Percentiles rank a stretch among this genome's conserved stretches.
phyloP scores from a whole-genome alignment of 2,329 filamentous ascomycete genomes.

The Verticillium klebahnii region DNA sequence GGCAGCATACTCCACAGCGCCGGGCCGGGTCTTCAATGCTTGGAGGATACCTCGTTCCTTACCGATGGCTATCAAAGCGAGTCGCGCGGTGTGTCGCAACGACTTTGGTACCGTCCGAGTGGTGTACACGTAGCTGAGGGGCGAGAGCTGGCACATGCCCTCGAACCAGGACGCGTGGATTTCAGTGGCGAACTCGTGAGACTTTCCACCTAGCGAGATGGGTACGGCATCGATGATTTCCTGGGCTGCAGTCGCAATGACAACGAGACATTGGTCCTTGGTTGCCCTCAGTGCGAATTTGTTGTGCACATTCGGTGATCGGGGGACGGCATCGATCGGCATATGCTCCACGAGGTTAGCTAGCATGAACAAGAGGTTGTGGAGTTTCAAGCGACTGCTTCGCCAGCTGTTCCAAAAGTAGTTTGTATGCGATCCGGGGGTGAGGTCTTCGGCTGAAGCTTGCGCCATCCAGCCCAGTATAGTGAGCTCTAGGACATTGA shows the following conservation, averaged over 20 bases:
- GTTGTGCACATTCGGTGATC: background rate
- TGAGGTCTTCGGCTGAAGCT: constrained; percentile 18
- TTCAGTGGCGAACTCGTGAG: constrained; percentile 9
- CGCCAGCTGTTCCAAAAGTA: constrained; percentile 28
- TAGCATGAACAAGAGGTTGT: constrained; percentile 25
- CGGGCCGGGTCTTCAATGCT: constrained; percentile 17
- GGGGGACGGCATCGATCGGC: background rate
- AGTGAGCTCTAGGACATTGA: constrained; percentile 21
- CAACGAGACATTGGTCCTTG: constrained; percentile 1
- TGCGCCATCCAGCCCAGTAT: constrained; percentile 21
- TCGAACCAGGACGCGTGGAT: constrained; percentile 22
- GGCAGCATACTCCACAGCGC: background rate
- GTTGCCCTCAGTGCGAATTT: background rate
- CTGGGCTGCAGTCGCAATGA: constrained; percentile 20
- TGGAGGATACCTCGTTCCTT: constrained; percentile 31
- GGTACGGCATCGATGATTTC: constrained; percentile 23
- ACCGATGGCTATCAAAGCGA: constrained; percentile 26
- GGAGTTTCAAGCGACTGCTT: constrained; percentile 27
- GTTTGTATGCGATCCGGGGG: constrained; percentile 3
- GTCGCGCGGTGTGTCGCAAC: constrained; percentile 21
- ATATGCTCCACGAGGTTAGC: constrained; percentile 31
- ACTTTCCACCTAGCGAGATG: constrained; percentile 17
- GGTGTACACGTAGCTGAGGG: constrained; percentile 26
- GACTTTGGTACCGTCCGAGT: constrained; percentile 20
- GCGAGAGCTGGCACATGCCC: constrained; percentile 32